Percentiles rank a stretch among this genome's conserved stretches.
Evolutionary conservation across 306 rosid species (phyloP).

Genomic region (Luffa aegyptiaca): DNA sequence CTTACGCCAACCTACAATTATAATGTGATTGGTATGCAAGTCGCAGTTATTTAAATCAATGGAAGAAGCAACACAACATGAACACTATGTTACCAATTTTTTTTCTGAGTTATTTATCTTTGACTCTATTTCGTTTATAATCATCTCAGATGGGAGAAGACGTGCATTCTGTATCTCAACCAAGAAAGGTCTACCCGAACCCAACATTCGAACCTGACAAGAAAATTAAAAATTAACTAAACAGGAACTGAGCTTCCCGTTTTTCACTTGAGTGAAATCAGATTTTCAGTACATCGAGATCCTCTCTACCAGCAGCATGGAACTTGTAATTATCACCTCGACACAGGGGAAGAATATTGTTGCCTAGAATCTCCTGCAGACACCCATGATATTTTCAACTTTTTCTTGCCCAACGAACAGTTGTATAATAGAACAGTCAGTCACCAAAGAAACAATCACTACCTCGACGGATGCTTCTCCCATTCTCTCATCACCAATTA

Average conservation of each 20-base stretch:
- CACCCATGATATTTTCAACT: conserved; percentile 22
- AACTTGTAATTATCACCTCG: conserved; percentile 76
- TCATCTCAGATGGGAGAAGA: conserved; percentile 40
- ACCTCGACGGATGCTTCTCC: conserved; percentile 98
- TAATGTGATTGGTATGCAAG: neutral
- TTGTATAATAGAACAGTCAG: conserved; percentile 3
- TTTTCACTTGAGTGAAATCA: conserved; percentile 9
- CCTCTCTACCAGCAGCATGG: conserved; percentile 98
- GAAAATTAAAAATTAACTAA: neutral
- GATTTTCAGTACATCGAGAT: conserved; percentile 60
- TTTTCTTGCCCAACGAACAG: conserved; percentile 9
- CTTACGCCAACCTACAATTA: conserved; percentile 58
- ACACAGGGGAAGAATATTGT: conserved; percentile 52
- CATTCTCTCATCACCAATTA: conserved; percentile 89
- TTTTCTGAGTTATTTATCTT: conserved; percentile 46
- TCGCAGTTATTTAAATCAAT: neutral
- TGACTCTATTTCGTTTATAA: conserved; percentile 40
- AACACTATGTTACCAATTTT: conserved; percentile 49
- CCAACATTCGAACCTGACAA: conserved; percentile 84
- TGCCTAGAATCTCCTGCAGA: conserved; percentile 66
- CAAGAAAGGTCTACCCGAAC: conserved; percentile 90
- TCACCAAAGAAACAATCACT: conserved; percentile 13
- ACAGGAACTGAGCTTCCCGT: conserved; percentile 15
- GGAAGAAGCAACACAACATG: conserved; percentile 8
- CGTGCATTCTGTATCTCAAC: conserved; percentile 79